Evolutionary conservation across 345 rosid genomes (phyloP).

Genomic region (Angophora floribunda): DNA sequence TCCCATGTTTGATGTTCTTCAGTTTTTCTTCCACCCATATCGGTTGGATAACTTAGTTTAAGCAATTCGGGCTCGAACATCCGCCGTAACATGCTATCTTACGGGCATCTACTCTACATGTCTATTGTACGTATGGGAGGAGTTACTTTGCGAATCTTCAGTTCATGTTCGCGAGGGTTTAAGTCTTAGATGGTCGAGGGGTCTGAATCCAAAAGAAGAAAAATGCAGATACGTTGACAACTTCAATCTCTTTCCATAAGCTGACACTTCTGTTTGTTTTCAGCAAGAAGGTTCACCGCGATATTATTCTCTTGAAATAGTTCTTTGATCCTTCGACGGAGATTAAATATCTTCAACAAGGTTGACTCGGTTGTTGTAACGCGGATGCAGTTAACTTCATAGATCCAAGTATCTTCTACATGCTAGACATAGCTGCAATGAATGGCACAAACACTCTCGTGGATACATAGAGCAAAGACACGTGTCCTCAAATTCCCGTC

Average conservation of each 20-base stretch:
- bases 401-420: no score
- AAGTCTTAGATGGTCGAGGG: background rate
- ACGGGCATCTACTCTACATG: background rate
- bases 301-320: background rate
- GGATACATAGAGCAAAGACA: no score
- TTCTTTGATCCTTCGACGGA: background rate
- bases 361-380: background rate
- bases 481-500: no score
- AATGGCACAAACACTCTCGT: no score
- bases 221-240: background rate
- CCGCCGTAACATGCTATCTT: background rate
- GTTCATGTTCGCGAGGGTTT: background rate
- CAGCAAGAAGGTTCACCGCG: background rate
- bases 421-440: no score
- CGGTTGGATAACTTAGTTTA: background rate
- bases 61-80: background rate
- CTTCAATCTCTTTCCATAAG: background rate
- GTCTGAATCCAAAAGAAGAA: background rate
- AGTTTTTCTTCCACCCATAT: background rate
- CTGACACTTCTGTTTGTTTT: background rate
- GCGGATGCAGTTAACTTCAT: background rate
- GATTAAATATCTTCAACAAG: background rate
- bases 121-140: background rate
- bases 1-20: background rate
- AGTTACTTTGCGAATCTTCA: background rate